Conservation (phyloP, 2,329 filamentous ascomycete species). For the Aureobasidium subglaciale region DNA sequence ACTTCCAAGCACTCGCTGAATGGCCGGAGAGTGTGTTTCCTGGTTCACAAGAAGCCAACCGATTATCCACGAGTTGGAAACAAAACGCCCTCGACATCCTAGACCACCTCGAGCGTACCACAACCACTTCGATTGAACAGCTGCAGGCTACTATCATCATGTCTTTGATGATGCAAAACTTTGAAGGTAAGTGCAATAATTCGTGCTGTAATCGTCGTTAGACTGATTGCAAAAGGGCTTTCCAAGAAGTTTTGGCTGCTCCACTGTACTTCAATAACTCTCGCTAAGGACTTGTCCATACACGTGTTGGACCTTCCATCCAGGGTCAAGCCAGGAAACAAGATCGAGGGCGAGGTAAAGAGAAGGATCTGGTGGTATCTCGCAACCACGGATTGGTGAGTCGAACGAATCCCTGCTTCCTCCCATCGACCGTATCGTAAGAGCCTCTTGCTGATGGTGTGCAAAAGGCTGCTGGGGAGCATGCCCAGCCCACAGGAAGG, state of each 20-base stretch:
- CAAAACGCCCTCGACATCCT: constrained; percentile 16
- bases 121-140: constrained; percentile 19
- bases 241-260: constrained; percentile 17
- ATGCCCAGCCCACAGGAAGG: constrained; percentile 39
- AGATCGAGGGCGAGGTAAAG: constrained; percentile 22
- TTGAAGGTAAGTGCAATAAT: constrained; percentile 22
- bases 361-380: constrained; percentile 27
- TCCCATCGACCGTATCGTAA: no score
- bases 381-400: constrained; percentile 23
- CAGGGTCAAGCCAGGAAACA: constrained; percentile 14
- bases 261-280: constrained; percentile 19
- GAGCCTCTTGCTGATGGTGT: no score
- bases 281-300: constrained; percentile 22
- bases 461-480: constrained; percentile 35
- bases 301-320: constrained; percentile 20
- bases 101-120: constrained; percentile 14
- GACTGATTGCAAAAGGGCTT: not conserved
- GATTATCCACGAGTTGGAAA: constrained; percentile 16
- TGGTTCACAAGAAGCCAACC: not conserved
- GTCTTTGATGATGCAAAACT: constrained; percentile 24
- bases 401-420: not conserved
- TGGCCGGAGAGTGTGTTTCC: constrained; percentile 1
- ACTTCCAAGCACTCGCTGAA: constrained; percentile 13
- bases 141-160: constrained; percentile 25
- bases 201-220: not conserved